phyloP scores from a whole-genome alignment of 148 eudicot species.

The Camellia granthamiana region DNA sequence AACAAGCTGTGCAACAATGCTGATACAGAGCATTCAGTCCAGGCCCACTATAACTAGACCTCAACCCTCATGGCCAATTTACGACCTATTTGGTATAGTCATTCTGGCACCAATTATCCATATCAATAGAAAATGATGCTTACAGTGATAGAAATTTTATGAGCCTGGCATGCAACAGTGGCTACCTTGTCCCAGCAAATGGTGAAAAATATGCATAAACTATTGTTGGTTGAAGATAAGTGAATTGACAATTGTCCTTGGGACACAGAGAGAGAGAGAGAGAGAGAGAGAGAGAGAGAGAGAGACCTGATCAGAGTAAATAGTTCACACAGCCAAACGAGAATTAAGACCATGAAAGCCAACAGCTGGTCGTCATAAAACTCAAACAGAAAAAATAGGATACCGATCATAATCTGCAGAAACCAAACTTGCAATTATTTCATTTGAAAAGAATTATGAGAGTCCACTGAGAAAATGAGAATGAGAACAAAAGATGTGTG shows the following conservation, averaged over 20 bases:
- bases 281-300: slow-evolving; percentile 1
- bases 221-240: background rate
- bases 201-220: background rate
- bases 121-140: background rate
- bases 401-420: slow-evolving; percentile 97
- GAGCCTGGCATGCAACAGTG: background rate
- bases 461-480: background rate
- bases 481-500: background rate
- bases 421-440: slow-evolving; percentile 5
- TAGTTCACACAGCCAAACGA: slow-evolving; percentile 96
- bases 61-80: background rate
- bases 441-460: slow-evolving; percentile 8
- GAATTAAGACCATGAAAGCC: slow-evolving; percentile 98
- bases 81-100: background rate
- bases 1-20: background rate
- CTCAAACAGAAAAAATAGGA: slow-evolving; percentile 93
- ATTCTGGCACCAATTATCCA: background rate
- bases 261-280: slow-evolving; percentile 21
- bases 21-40: background rate
- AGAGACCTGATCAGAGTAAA: slow-evolving; percentile 91
- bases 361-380: slow-evolving; percentile 96
- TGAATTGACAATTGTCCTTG: background rate
- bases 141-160: background rate
- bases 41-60: background rate
- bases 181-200: slow-evolving; percentile 7